Evolutionary conservation across 331 rosid genomes (phyloP).

Genomic region (Pyrus hybrid): DNA sequence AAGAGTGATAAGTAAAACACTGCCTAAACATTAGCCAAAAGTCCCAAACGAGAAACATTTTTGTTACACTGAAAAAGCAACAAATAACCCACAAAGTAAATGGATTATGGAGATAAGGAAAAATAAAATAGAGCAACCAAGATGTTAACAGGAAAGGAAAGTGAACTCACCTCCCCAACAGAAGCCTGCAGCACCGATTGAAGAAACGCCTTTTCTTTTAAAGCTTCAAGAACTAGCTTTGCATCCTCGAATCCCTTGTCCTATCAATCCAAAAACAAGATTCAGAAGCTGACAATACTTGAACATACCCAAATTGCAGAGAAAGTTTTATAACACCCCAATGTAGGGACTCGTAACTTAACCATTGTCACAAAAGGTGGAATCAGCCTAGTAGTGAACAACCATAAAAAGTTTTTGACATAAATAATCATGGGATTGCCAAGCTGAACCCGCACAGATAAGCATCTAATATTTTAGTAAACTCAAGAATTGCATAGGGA

Average conservation of each 20-base stretch:
- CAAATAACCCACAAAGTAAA: background rate
- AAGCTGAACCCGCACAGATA: background rate
- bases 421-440: background rate
- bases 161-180: slow-evolving; percentile 76
- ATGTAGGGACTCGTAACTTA: background rate
- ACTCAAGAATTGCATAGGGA: background rate
- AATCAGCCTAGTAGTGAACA: background rate
- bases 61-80: background rate
- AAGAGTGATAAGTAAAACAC: no score
- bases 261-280: slow-evolving; percentile 14
- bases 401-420: background rate
- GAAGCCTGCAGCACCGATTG: slow-evolving; percentile 63
- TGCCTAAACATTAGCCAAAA: no score
- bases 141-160: background rate
- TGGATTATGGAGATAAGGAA: background rate
- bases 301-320: background rate
- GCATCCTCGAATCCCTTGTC: slow-evolving; percentile 49
- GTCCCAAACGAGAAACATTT: background rate
- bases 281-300: background rate
- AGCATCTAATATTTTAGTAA: background rate
- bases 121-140: no score
- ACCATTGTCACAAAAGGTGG: background rate
- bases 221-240: slow-evolving; percentile 45
- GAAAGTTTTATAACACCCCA: background rate
- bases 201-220: slow-evolving; percentile 56